A percentile compares a stretch with the other conserved stretches of the same genome.
Conservation (phyloP, 305 asterid species). For the Nicotiana rustica region DNA sequence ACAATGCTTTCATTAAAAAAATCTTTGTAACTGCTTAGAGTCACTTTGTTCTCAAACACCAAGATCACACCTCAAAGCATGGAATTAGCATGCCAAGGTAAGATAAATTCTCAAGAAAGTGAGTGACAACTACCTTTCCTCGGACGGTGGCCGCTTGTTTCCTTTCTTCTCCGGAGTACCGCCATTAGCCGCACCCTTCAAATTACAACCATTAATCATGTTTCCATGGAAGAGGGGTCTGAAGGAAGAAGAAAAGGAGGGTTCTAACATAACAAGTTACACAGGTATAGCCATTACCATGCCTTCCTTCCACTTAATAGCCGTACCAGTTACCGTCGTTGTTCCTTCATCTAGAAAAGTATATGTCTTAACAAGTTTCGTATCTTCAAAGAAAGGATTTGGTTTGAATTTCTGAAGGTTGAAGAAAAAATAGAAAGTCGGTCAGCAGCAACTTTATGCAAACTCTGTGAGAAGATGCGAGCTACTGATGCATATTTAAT, state of each 20-base stretch:
- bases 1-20: background rate
- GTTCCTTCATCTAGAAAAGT: slow-evolving; percentile 58
- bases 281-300: slow-evolving; percentile 49
- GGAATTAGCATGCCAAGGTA: slow-evolving; percentile 17
- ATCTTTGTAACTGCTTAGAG: background rate
- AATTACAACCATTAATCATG: slow-evolving; percentile 31
- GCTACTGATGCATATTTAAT: slow-evolving; percentile 25
- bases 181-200: slow-evolving; percentile 55
- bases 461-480: background rate
- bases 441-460: slow-evolving; percentile 30
- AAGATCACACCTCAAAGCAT: slow-evolving; percentile 7
- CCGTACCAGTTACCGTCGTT: slow-evolving; percentile 54
- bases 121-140: slow-evolving; percentile 51
- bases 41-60: slow-evolving; percentile 17
- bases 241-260: slow-evolving; percentile 16
- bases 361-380: slow-evolving; percentile 58
- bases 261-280: slow-evolving; percentile 30
- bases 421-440: slow-evolving; percentile 30
- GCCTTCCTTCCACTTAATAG: slow-evolving; percentile 71
- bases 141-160: slow-evolving; percentile 52
- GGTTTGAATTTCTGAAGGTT: slow-evolving; percentile 61
- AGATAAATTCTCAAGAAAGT: slow-evolving; percentile 24
- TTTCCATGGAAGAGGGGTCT: slow-evolving; percentile 9
- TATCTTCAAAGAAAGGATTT: slow-evolving; percentile 65
- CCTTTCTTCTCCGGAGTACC: slow-evolving; percentile 48